Percentiles rank a stretch among this genome's conserved stretches.
phyloP scores from a whole-genome alignment of 768 basidiomycete genomes.

The Ramaria sp. region DNA sequence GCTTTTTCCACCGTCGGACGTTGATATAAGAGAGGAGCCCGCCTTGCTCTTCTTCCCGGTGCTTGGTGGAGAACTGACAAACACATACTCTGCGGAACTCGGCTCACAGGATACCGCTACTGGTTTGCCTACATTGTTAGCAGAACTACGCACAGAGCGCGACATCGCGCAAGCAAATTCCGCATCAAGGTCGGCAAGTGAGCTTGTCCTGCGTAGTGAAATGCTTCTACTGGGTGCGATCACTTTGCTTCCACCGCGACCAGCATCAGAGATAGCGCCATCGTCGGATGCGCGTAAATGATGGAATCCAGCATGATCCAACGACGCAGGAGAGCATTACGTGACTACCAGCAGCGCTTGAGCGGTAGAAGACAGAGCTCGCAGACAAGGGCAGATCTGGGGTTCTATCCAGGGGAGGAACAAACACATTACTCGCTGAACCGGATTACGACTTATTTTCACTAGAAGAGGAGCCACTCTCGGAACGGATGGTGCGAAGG shows the following conservation, averaged over 20 bases:
- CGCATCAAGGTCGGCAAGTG: constrained; percentile 64
- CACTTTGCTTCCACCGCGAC: constrained; percentile 34
- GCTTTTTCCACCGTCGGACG: constrained; percentile 29
- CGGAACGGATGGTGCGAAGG: constrained; percentile 58
- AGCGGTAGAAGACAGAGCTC: constrained; percentile 26
- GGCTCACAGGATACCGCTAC: constrained; percentile 67
- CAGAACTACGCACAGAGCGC: constrained; percentile 20
- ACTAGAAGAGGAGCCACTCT: constrained; percentile 30
- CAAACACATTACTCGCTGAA: constrained; percentile 64
- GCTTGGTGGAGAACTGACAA: constrained; percentile 35
- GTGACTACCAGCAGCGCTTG: not conserved
- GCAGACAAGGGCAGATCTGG: constrained; percentile 42
- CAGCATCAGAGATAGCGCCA: constrained; percentile 50
- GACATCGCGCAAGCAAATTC: constrained; percentile 34
- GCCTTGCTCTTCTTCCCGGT: constrained; percentile 19
- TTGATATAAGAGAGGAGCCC: constrained; percentile 18
- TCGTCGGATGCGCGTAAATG: constrained; percentile 56
- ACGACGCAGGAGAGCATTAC: constrained; percentile 37
- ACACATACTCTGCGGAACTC: constrained; percentile 29
- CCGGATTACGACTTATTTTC: constrained; percentile 29
- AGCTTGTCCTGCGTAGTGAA: constrained; percentile 53
- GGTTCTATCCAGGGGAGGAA: constrained; percentile 61
- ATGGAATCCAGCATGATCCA: constrained; percentile 24
- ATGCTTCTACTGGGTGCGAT: constrained; percentile 59
- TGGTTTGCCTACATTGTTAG: constrained; percentile 42